A percentile compares a stretch with the other conserved stretches of the same genome.
These are phyloP conservation scores for Tuber borchii DNA, from an alignment of 495 filamentous ascomycete species.

Conservation along the genomic window DNA sequence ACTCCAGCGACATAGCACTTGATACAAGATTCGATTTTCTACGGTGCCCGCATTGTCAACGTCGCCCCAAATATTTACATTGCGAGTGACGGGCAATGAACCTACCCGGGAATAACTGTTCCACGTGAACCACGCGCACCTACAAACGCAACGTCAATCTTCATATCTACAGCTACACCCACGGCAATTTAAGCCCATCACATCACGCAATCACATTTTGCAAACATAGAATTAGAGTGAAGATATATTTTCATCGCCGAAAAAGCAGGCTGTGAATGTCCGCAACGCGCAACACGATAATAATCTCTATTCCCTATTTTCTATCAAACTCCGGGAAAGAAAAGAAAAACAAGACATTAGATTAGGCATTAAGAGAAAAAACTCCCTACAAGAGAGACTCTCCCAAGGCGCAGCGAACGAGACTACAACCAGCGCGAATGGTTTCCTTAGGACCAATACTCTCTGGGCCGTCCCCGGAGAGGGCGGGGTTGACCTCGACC, in stretches of 20 bases:
- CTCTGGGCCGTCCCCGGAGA: slow-evolving; percentile 48
- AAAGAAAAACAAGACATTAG: neutral
- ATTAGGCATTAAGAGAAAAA: neutral
- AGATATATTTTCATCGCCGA: neutral
- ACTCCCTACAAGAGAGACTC: slow-evolving; percentile 68
- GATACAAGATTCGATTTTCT: neutral
- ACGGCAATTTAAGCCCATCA: neutral
- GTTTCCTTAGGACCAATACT: slow-evolving; percentile 74
- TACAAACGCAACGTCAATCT: neutral
- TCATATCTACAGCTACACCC: neutral
- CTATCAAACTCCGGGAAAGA: neutral
- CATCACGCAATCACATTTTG: neutral
- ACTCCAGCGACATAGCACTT: neutral
- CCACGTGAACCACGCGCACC: neutral
- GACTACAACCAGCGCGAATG: slow-evolving; percentile 77
- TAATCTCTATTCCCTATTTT: neutral
- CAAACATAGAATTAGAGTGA: neutral
- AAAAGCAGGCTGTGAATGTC: neutral
- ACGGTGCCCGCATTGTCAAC: neutral
- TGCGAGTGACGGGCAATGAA: neutral
- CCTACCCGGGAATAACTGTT: neutral
- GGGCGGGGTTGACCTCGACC: slow-evolving; percentile 85
- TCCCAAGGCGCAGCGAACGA: slow-evolving; percentile 85
- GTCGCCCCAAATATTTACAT: neutral
- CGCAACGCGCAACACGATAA: neutral